Evolutionary conservation across 2,329 filamentous ascomycete species (phyloP).

Genomic region (Escovopsis weberi): DNA sequence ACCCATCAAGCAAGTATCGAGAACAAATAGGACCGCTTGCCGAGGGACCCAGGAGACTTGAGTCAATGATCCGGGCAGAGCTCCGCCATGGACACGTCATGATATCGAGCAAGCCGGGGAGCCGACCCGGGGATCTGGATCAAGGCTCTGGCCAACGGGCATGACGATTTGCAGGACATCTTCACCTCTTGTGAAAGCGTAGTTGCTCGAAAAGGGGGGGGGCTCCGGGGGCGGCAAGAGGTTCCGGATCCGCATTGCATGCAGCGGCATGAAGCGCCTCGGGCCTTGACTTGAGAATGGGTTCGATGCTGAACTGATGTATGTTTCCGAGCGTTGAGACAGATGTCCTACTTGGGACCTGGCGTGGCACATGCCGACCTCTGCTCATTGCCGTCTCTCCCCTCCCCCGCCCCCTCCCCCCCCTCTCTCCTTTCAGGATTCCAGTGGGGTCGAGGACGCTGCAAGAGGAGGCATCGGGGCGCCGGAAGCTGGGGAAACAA

Average conservation of each 20-base stretch:
- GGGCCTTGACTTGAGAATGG: not conserved
- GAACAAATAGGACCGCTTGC: too few relatives aligned
- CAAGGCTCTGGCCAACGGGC: not conserved
- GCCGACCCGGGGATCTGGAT: not conserved
- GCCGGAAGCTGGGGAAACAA: not conserved
- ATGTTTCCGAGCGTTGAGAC: slow-evolving; percentile 5
- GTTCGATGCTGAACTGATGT: slow-evolving; percentile 2
- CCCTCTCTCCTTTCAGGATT: not conserved
- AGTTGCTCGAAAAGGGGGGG: not conserved
- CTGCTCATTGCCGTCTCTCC: not conserved
- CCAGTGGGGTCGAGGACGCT: not conserved
- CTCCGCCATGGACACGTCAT: slow-evolving; percentile 1
- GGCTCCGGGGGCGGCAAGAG: not conserved
- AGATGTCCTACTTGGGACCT: slow-evolving; percentile 5
- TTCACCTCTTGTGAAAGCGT: slow-evolving; percentile 1
- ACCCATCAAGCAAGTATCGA: too few relatives aligned
- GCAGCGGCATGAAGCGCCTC: not conserved
- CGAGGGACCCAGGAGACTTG: not conserved
- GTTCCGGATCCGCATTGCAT: not conserved
- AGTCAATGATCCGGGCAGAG: not conserved
- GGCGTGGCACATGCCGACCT: slow-evolving; percentile 1
- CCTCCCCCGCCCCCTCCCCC: too few relatives aligned
- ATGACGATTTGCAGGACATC: slow-evolving; percentile 1
- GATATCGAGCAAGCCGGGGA: not conserved
- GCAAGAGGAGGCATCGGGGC: not conserved